Conservation (phyloP, 2,329 filamentous ascomycete genomes). For the Ophiostoma australiae region DNA sequence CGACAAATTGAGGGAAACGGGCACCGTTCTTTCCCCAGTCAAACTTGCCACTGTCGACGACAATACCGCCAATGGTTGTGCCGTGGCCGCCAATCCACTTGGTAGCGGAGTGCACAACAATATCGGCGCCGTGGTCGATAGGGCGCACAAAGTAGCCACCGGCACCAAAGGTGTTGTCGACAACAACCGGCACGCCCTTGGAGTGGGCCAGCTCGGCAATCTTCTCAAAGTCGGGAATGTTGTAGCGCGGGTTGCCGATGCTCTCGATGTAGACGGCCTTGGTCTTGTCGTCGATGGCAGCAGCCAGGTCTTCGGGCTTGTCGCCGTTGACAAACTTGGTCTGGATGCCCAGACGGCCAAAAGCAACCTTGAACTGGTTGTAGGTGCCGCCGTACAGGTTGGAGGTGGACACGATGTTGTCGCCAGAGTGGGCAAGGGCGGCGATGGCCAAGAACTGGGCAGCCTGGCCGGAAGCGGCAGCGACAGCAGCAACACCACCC, state of each 20-base stretch:
- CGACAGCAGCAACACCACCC: constrained; percentile 81
- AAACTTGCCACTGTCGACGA: constrained; percentile 86
- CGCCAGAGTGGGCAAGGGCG: constrained; percentile 77
- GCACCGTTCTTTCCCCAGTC: constrained; percentile 81
- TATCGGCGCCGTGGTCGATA: constrained; percentile 86
- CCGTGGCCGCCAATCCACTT: constrained; percentile 98
- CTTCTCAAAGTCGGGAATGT: constrained; percentile 83
- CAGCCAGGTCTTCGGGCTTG: constrained; percentile 69
- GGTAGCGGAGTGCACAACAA: constrained; percentile 88
- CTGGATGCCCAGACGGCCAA: constrained; percentile 78
- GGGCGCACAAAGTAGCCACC: constrained; percentile 84
- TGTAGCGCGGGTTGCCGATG: constrained; percentile 91
- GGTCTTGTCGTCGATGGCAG: constrained; percentile 84
- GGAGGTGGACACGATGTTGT: constrained; percentile 88
- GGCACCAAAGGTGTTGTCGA: constrained; percentile 93
- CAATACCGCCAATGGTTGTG: constrained; percentile 80
- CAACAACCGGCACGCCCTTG: constrained; percentile 62
- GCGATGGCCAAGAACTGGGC: constrained; percentile 88
- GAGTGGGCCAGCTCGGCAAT: constrained; percentile 74
- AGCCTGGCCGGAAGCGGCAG: constrained; percentile 78
- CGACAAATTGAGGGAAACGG: constrained; percentile 88
- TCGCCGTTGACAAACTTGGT: constrained; percentile 87
- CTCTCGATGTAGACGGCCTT: constrained; percentile 90
- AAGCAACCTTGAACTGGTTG: constrained; percentile 91
- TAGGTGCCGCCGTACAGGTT: constrained; percentile 95